Evolutionary conservation across 2,329 filamentous ascomycete species (phyloP), one percentile per base, ranked within the genome.

Genomic region (Clarireedia homoeocarpa): DNA sequence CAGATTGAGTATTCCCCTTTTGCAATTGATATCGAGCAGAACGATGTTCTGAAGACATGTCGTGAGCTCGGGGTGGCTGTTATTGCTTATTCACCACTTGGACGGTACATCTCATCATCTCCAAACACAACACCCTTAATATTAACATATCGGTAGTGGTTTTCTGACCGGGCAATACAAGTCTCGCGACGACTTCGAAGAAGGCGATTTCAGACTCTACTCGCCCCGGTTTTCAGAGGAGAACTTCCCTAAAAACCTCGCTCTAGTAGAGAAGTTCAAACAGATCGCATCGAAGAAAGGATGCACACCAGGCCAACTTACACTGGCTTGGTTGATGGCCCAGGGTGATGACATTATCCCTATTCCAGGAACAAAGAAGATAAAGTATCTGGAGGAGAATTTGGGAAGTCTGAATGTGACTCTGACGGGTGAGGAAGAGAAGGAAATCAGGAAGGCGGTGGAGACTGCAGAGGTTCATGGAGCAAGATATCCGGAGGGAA

Each of bases 1-100:
- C 78, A 83, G 65, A 70, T 81, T 40, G 79, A 83, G 64, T 81
- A 80, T 67, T 75, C 70, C 30, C 75, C 75, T 0, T 82, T 77
- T 65, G 67, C 73, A 4, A 72, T 85, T 38, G 77, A 82, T 38
- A 81, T 87, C 58, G 84, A 89, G 64, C 66, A 71, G 5, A 76
- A 74, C 1, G 66, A 74, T 24, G 69, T 86, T 1, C 71, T 85
- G 1, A 68, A 72, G 26, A 80, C 81, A 0, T 78, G 75, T 58
- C 74, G 77, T 15, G 79, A 84, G 63, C 76, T 85, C 2, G 81
- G 80, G 1, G 71, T 82, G 3, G 71, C 79, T 1, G 69, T 81
- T 4, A 73, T 86, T 2, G 76, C 79, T 1, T 84, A 82, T 69
- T 77, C 75, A 12, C 83, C 83, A 2, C 74, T 86, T 4, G 81